Percentiles rank a stretch among this genome's conserved stretches.
Conservation (phyloP, 169 alveolate genomes). For the Plasmodium inui region DNA sequence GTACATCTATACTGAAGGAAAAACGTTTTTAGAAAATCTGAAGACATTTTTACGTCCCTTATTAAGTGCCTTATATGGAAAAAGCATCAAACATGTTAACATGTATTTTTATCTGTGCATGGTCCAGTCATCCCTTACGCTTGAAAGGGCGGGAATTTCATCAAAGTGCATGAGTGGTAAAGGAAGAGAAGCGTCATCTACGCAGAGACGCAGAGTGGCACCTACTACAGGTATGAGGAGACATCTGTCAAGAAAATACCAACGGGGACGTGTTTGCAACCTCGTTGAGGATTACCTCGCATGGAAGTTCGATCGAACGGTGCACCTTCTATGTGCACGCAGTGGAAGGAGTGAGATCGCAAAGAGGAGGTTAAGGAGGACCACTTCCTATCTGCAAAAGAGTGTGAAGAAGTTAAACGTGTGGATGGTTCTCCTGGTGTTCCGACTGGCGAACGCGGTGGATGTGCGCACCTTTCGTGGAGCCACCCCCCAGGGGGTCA, state of each 20-base stretch:
- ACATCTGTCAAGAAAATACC: neutral
- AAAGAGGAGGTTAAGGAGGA: neutral
- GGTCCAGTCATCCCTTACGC: neutral
- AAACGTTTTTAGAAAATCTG: conserved; percentile 45
- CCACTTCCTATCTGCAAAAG: neutral
- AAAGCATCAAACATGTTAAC: conserved; percentile 19
- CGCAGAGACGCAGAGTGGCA: neutral
- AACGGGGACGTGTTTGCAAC: neutral
- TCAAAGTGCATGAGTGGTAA: neutral
- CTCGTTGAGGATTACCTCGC: neutral
- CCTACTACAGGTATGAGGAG: neutral
- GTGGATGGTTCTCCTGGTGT: neutral
- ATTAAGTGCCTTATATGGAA: conserved; percentile 10
- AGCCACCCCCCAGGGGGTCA: neutral
- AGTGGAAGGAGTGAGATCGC: neutral
- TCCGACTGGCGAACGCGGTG: neutral
- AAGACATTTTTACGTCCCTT: conserved; percentile 39
- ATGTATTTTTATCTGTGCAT: conserved; percentile 43
- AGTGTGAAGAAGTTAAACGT: neutral
- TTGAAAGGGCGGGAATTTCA: neutral
- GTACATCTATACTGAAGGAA: neutral
- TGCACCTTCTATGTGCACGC: neutral
- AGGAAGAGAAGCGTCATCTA: neutral
- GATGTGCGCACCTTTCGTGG: neutral
- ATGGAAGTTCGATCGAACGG: neutral